Base-by-base conservation (phyloP, 2,329 filamentous ascomycete genomes). In the Hymenotorrendiella dingleyae region DNA sequence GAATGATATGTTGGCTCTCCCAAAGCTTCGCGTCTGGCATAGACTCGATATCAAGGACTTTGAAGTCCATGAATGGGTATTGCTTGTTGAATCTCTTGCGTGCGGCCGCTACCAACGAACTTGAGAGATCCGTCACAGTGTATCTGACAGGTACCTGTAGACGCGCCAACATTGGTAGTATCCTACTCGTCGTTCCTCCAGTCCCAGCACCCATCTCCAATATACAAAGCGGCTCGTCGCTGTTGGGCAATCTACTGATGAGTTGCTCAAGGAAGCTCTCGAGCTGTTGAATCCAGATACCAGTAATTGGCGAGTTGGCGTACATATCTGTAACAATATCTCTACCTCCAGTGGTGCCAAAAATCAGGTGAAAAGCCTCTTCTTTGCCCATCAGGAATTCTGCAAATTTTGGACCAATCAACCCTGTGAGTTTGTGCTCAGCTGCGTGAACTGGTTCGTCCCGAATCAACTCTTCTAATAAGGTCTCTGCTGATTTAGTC, bases 121-220 rank as follows among this genome's bases (percentile, higher is more conserved):
- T 20, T 0, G 68, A 66, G 4, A 73, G 38, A 29, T 72, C 69
- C 1, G 68, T 70, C 43, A 70, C 66, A 1, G 64, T 67, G 43
- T 71, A 71, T 5, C 57, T 42, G n/a, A 69, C 48, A 0, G 47
- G 44, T 2, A 64, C 41, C 6, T 51, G 54, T 0, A 39, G 29
- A 0, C 19, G 21, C 1, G 34, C 42, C 3, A 72, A 52, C 1
- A 43, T 29, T 0, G 56, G 44, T 0, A 66, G 41, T n/a, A n/a
- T n/a, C n/a, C n/a, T n/a, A n/a, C n/a, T n/a, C n/a, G n/a, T n/a
- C n/a, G n/a, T n/a, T n/a, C n/a, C n/a, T n/a, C n/a, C n/a, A n/a
- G n/a, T n/a, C n/a, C n/a, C n/a, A n/a, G 61, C 67, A 0, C 69
- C 68, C 6, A 70, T 46, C 49, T 71, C 67, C 38, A 73, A 57